Conservation (phyloP, 768 basidiomycete genomes). For the Lactarius evosmus region DNA sequence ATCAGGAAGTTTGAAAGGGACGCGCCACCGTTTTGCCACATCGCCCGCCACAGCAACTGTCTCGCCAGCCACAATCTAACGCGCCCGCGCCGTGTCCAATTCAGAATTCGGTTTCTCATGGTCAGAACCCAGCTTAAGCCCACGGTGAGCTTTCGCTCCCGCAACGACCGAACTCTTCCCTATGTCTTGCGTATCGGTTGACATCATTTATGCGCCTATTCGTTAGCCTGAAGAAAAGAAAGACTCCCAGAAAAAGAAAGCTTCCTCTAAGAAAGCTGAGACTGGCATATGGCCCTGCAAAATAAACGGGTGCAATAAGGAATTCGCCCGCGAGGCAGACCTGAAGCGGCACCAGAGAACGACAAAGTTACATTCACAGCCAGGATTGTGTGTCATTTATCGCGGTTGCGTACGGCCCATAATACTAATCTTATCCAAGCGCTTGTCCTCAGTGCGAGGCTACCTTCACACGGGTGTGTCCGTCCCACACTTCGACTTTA, state of each 20-base stretch:
- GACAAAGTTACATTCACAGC: conserved; percentile 71
- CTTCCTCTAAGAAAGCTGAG: conserved; percentile 43
- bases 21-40: conserved; percentile 28
- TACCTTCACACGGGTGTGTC: conserved; percentile 70
- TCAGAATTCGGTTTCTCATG: conserved; percentile 25
- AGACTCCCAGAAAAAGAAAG: conserved; percentile 41
- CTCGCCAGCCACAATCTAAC: conserved; percentile 25
- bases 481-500: neutral
- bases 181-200: conserved; percentile 15
- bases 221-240: conserved; percentile 43
- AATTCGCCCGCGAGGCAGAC: conserved; percentile 80
- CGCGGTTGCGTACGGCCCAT: conserved; percentile 31
- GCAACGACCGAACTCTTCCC: conserved; percentile 32
- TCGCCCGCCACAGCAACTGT: conserved; percentile 27
- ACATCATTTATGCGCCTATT: conserved; percentile 22
- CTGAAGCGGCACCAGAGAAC: conserved; percentile 79
- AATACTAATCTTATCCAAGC: conserved; percentile 38
- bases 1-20: conserved; percentile 12
- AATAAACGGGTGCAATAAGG: conserved; percentile 77
- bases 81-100: conserved; percentile 4
- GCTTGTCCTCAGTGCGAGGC: conserved; percentile 79
- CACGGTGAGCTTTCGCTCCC: conserved; percentile 36
- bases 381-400: conserved; percentile 55
- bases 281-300: conserved; percentile 73
- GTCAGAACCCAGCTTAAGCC: conserved; percentile 32